Evolutionary conservation across 208 protist genomes (phyloP).

Genomic region (Leptomonas pyrrhocoris): DNA sequence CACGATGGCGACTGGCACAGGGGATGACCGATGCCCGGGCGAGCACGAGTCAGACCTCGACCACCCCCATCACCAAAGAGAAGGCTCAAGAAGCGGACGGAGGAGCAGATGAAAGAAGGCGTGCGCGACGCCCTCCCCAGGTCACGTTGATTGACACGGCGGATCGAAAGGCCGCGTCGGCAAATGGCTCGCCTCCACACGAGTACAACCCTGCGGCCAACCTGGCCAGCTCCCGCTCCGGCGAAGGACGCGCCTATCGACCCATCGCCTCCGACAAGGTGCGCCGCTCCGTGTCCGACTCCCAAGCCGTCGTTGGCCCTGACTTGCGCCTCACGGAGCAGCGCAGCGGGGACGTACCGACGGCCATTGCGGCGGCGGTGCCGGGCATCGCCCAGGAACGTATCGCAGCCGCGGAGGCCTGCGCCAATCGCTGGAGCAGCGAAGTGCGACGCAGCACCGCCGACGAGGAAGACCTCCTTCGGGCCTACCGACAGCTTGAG

Average conservation of each 20-base stretch:
- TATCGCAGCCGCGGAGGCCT: constrained; percentile 10
- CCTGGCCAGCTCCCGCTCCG: neutral
- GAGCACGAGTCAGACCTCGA: neutral
- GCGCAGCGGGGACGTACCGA: neutral
- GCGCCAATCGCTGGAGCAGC: constrained; percentile 7
- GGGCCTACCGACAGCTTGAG: constrained; percentile 27
- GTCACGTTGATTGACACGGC: neutral
- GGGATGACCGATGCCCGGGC: neutral
- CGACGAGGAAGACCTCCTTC: constrained; percentile 13
- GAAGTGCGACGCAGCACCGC: constrained; percentile 15
- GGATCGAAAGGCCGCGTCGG: neutral
- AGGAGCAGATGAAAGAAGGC: neutral
- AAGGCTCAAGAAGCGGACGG: no score
- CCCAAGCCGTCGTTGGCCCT: no score
- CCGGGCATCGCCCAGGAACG: constrained; percentile 22
- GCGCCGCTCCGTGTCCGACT: neutral
- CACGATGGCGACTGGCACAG: neutral
- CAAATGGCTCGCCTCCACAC: neutral
- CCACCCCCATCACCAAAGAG: neutral
- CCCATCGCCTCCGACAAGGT: neutral
- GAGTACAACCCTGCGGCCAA: neutral
- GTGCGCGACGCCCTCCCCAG: neutral
- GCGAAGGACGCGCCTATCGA: constrained; percentile 10
- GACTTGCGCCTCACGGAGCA: neutral
- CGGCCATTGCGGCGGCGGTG: constrained; percentile 23